Conservation (phyloP, 2,329 filamentous ascomycete species). For the Leptosphaerulina australis region DNA sequence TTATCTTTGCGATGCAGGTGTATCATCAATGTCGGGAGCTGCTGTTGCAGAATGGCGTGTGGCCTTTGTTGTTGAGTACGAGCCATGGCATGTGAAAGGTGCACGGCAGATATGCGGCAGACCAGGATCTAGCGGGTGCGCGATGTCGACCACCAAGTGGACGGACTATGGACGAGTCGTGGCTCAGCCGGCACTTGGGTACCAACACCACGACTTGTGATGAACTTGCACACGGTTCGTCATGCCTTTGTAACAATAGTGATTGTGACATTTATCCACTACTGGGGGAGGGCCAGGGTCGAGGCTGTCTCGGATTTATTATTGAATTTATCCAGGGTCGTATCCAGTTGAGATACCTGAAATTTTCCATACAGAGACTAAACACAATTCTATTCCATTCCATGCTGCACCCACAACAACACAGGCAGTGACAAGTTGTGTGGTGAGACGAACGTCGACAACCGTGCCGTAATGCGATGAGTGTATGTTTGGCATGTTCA, state of each 20-base stretch:
- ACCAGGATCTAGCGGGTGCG: slow-evolving; percentile 23
- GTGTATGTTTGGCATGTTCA: slow-evolving; percentile 3
- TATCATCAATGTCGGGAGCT: neutral
- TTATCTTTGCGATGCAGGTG: neutral
- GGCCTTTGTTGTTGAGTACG: neutral
- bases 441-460: neutral
- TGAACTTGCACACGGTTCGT: neutral
- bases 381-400: too few relatives aligned
- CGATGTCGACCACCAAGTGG: slow-evolving; percentile 22
- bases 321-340: neutral
- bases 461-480: slow-evolving; percentile 18
- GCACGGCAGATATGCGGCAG: slow-evolving; percentile 12
- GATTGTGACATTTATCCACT: slow-evolving; percentile 3
- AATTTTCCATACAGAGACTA: slow-evolving; percentile 1
- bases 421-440: too few relatives aligned
- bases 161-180: slow-evolving; percentile 17
- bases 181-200: slow-evolving; percentile 11
- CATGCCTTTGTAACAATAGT: neutral
- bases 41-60: neutral
- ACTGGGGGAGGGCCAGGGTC: neutral
- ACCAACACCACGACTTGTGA: neutral
- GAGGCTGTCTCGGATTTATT: neutral
- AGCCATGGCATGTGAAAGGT: slow-evolving; percentile 25
- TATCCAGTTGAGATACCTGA: neutral
- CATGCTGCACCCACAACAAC: too few relatives aligned